These are phyloP conservation scores for Verticillium zaregamsianum DNA, from an alignment of 2,329 filamentous ascomycete species.

Conservation along the genomic window DNA sequence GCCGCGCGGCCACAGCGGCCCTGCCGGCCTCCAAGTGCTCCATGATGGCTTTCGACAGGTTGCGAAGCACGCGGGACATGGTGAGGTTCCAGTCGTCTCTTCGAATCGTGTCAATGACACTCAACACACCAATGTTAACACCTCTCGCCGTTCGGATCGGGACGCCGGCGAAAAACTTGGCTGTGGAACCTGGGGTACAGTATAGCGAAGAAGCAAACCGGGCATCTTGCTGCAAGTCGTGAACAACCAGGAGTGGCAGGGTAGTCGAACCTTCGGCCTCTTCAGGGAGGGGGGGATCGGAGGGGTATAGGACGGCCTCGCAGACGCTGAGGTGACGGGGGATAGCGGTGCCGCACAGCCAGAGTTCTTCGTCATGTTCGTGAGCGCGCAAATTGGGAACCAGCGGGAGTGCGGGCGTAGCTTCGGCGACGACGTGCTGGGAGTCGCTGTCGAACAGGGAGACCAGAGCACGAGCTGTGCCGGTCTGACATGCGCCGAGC, in stretches of 20 bases:
- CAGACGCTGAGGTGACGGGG: constrained; percentile 24
- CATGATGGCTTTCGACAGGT: constrained; percentile 30
- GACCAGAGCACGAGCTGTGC: constrained; percentile 34
- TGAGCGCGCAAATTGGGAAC: constrained; percentile 16
- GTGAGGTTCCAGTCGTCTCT: constrained; percentile 21
- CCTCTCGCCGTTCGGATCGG: constrained; percentile 35
- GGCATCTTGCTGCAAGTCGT: constrained; percentile 26
- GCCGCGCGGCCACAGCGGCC: constrained; percentile 20
- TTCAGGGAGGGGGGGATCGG: neutral
- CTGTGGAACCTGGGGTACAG: constrained; percentile 16
- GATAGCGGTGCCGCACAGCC: constrained; percentile 24
- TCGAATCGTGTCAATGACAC: constrained; percentile 24
- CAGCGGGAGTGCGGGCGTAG: constrained; percentile 36
- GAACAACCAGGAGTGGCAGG: constrained; percentile 28
- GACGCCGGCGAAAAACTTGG: constrained; percentile 35
- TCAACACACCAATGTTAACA: constrained; percentile 40
- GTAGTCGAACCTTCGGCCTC: neutral
- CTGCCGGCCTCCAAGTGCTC: constrained; percentile 30
- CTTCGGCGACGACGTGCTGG: constrained; percentile 49
- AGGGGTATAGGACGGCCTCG: constrained; percentile 17
- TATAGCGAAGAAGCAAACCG: constrained; percentile 24
- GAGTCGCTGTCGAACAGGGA: constrained; percentile 45
- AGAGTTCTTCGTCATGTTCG: constrained; percentile 13
- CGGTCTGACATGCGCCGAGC: constrained; percentile 38
- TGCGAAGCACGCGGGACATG: constrained; percentile 20